A percentile compares a stretch with the other conserved stretches of the same genome.
Evolutionary conservation across 2,329 filamentous ascomycete species (phyloP).

Genomic region (Westerdykella ornata): DNA sequence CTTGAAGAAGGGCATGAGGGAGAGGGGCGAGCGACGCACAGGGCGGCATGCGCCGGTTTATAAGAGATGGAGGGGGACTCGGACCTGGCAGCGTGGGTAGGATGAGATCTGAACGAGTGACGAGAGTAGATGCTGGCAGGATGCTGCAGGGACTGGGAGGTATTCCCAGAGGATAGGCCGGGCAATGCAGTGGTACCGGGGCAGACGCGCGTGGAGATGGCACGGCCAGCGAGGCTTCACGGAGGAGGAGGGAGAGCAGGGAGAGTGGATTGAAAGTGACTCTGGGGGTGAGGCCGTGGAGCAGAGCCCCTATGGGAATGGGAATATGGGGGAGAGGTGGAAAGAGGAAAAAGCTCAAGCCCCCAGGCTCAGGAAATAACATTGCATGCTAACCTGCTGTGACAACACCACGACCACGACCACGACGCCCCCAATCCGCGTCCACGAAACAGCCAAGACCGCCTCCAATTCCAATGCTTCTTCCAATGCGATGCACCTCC

Average conservation of each 20-base stretch:
- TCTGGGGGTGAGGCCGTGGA: background rate
- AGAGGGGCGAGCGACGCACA: conserved; percentile 12
- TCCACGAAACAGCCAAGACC: too few relatives aligned
- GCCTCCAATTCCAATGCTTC: background rate
- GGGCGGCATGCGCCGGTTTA: conserved; percentile 15
- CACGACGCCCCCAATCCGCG: background rate
- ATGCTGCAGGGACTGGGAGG: background rate
- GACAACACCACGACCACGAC: background rate
- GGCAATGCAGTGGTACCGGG: background rate
- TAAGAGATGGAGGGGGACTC: background rate
- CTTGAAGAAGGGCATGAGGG: conserved; percentile 36
- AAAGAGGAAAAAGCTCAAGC: too few relatives aligned
- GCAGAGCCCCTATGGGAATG: background rate
- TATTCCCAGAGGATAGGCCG: background rate
- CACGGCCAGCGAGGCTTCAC: background rate
- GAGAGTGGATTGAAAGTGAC: background rate
- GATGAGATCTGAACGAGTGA: background rate
- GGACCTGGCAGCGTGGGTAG: background rate
- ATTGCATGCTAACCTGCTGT: background rate
- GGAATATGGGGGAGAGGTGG: too few relatives aligned
- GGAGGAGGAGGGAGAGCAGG: background rate
- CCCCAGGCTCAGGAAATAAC: background rate
- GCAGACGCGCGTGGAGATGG: too few relatives aligned
- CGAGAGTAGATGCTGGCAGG: background rate
- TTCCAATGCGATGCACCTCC: background rate